Conservation (phyloP, 495 filamentous ascomycete species). For the Antarctomyces pellizariae region DNA sequence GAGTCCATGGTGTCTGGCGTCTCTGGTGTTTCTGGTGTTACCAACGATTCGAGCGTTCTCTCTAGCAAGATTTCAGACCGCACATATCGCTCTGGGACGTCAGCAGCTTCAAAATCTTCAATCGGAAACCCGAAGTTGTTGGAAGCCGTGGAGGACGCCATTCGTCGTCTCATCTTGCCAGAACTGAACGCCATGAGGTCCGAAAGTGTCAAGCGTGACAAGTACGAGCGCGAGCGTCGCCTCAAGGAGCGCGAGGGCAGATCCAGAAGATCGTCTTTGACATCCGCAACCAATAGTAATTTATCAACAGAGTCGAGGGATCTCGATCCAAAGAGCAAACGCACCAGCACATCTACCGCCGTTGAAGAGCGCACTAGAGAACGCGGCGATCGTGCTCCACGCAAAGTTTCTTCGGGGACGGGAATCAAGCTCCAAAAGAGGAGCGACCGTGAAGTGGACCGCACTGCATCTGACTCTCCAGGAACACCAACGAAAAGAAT, state of each 20-base stretch:
- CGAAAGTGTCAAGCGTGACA: conserved; percentile 46
- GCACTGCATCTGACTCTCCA: conserved; percentile 11
- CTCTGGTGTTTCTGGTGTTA: no score
- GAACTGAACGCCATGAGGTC: conserved; percentile 80
- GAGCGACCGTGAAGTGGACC: conserved; percentile 21
- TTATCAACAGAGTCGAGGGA: conserved; percentile 33
- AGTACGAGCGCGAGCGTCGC: conserved; percentile 35
- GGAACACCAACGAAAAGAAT: no score
- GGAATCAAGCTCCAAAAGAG: conserved; percentile 25
- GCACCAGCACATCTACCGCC: conserved; percentile 20
- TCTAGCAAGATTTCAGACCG: conserved; percentile 53
- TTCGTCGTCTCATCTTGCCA: conserved; percentile 72
- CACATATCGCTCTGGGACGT: conserved; percentile 52
- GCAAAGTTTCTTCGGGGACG: conserved; percentile 36
- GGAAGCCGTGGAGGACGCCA: conserved; percentile 89
- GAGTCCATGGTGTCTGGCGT: conserved; percentile 35
- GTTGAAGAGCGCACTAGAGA: conserved; percentile 47
- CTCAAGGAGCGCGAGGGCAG: no score
- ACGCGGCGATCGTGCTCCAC: conserved; percentile 37
- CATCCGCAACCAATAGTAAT: conserved; percentile 32
- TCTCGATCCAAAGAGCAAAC: no score
- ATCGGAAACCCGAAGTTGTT: conserved; percentile 92
- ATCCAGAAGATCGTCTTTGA: conserved; percentile 36
- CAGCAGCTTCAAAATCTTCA: conserved; percentile 64
- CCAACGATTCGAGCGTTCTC: conserved; percentile 47